These are phyloP conservation scores for Citrus sinensis DNA, from an alignment of 345 rosid species.

Conservation along the genomic window DVS_A1.0 CM039166.1:19102501-19103000, in stretches of 20 bases:
- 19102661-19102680: background rate
- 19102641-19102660: background rate
- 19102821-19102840: constrained; percentile 4
- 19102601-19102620: background rate
- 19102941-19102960: background rate
- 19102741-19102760: constrained; percentile 94
- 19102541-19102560: background rate
- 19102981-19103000: constrained; percentile 70
- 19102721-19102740: constrained; percentile 88
- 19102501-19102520: background rate
- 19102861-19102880: constrained; percentile 4
- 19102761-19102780: constrained; percentile 91
- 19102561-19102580: background rate
- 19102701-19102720: constrained; percentile 3
- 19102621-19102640: background rate
- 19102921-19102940: background rate
- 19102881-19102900: background rate
- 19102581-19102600: background rate
- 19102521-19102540: background rate
- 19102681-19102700: background rate
- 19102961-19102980: constrained; percentile 2
- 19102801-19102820: constrained; percentile 2
- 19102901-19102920: background rate
- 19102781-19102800: constrained; percentile 88
- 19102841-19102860: background rate